Percentiles rank a stretch among this genome's conserved stretches.
Conservation (phyloP, 2,329 filamentous ascomycete species). For the Aspergillus persii region DNA sequence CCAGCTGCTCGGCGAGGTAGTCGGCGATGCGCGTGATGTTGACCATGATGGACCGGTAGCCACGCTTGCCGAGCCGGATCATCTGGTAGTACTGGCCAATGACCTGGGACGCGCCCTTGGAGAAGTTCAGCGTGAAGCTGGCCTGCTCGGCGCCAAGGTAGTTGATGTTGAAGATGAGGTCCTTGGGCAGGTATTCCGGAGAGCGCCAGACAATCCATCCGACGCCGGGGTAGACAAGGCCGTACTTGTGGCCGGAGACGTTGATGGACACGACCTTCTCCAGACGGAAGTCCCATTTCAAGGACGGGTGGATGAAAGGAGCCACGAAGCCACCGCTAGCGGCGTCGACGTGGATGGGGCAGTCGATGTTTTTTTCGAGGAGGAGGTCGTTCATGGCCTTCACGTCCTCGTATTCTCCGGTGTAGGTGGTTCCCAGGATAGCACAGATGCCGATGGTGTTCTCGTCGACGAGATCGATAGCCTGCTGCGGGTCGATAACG, state of each 20-base stretch:
- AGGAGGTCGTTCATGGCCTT: conserved; percentile 89
- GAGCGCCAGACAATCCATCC: conserved; percentile 91
- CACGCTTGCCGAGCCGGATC: conserved; percentile 88
- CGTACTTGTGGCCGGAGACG: conserved; percentile 87
- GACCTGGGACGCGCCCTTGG: conserved; percentile 88
- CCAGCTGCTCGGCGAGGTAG: conserved; percentile 73
- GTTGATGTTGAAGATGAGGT: conserved; percentile 99
- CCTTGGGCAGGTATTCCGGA: conserved; percentile 78
- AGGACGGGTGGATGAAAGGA: conserved; percentile 79
- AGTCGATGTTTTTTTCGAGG: conserved; percentile 69
- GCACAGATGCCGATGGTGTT: conserved; percentile 87
- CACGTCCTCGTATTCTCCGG: conserved; percentile 91
- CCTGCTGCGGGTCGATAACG: conserved; percentile 63
- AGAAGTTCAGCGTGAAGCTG: conserved; percentile 96
- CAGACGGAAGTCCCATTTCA: conserved; percentile 90
- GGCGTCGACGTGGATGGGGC: conserved; percentile 90
- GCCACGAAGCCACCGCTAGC: conserved; percentile 90
- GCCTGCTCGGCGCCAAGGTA: conserved; percentile 94
- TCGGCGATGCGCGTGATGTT: conserved; percentile 89
- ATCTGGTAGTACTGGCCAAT: conserved; percentile 98
- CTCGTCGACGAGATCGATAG: conserved; percentile 62
- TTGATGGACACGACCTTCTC: conserved; percentile 91
- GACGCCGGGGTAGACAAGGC: conserved; percentile 80
- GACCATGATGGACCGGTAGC: conserved; percentile 89
- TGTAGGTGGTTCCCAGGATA: conserved; percentile 91